A percentile compares a stretch with the other conserved stretches of the same genome.
phyloP scores from a whole-genome alignment of 768 basidiomycete genomes.

The Kondoa subrosea region DNA sequence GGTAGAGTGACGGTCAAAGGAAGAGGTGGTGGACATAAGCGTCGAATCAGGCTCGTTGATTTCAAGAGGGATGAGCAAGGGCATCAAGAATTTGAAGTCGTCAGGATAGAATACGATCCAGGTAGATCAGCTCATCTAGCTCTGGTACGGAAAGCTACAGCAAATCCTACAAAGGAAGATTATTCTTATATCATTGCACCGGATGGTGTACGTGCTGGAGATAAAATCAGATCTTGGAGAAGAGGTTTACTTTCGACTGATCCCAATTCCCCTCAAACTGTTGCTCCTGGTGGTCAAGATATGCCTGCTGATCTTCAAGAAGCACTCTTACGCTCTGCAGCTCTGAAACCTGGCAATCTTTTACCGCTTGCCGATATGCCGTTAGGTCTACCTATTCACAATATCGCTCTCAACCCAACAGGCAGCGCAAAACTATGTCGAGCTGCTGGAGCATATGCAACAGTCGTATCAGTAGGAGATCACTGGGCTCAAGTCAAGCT shows the following conservation, averaged over 20 bases:
- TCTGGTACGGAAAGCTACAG: constrained; percentile 41
- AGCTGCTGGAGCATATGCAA: constrained; percentile 70
- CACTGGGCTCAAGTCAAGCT: constrained; percentile 67
- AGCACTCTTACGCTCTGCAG: constrained; percentile 49
- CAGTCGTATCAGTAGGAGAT: constrained; percentile 55
- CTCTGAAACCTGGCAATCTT: constrained; percentile 79
- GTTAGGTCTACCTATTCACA: constrained; percentile 78
- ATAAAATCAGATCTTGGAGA: constrained; percentile 69
- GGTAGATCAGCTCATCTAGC: constrained; percentile 88
- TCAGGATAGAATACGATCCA: constrained; percentile 93
- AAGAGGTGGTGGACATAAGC: constrained; percentile 78
- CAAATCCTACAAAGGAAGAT: constrained; percentile 43
- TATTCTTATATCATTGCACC: constrained; percentile 76
- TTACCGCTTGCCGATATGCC: constrained; percentile 82
- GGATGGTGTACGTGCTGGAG: constrained; percentile 73
- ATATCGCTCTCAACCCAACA: constrained; percentile 53
- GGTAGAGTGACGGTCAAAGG: constrained; percentile 76
- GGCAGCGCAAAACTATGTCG: constrained; percentile 72
- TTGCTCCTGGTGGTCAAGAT: constrained; percentile 21
- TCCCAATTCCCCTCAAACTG: constrained; percentile 22
- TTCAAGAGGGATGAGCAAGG: constrained; percentile 49
- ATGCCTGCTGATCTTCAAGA: constrained; percentile 13
- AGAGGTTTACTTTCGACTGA: constrained; percentile 19
- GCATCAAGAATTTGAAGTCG: constrained; percentile 67
- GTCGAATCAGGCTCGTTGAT: constrained; percentile 70